These are phyloP conservation scores for Glycyrrhiza uralensis DNA, from an alignment of 306 rosid species.

Conservation along the genomic window DNA sequence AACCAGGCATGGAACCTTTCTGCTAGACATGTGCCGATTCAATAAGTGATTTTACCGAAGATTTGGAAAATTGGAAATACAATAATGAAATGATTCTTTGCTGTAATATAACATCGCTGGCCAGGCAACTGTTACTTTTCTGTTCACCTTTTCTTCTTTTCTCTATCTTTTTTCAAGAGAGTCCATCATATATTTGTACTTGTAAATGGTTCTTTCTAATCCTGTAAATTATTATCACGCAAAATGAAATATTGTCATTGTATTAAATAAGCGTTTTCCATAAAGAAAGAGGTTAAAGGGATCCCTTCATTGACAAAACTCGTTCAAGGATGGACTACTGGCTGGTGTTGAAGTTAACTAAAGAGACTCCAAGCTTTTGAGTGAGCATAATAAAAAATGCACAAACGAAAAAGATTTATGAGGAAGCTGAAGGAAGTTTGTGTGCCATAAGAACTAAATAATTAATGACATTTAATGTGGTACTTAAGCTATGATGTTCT, in stretches of 20 bases:
- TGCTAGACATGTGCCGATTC: conserved; percentile 30
- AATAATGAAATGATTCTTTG: conserved; percentile 54
- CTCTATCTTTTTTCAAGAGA: neutral
- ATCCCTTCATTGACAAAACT: too few species aligned
- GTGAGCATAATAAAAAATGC: too few species aligned
- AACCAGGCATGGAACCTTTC: conserved; percentile 22
- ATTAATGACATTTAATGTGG: too few species aligned
- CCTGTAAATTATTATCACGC: neutral
- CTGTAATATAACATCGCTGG: conserved; percentile 32
- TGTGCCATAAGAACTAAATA: too few species aligned
- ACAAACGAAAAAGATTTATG: too few species aligned
- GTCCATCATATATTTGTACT: neutral
- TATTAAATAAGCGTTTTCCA: too few species aligned
- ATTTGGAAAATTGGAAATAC: conserved; percentile 36
- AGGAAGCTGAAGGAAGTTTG: too few species aligned
- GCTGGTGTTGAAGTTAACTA: too few species aligned
- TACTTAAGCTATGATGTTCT: too few species aligned
- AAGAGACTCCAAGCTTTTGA: too few species aligned
- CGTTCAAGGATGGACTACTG: too few species aligned
- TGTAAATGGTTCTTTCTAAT: neutral
- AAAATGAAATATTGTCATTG: neutral
- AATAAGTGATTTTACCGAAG: conserved; percentile 27
- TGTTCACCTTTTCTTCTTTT: neutral
- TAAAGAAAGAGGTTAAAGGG: neutral
- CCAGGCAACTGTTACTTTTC: neutral